Evolutionary conservation across 2,329 filamentous ascomycete genomes (phyloP).

Genomic region (Xylariaceae sp.): DNA sequence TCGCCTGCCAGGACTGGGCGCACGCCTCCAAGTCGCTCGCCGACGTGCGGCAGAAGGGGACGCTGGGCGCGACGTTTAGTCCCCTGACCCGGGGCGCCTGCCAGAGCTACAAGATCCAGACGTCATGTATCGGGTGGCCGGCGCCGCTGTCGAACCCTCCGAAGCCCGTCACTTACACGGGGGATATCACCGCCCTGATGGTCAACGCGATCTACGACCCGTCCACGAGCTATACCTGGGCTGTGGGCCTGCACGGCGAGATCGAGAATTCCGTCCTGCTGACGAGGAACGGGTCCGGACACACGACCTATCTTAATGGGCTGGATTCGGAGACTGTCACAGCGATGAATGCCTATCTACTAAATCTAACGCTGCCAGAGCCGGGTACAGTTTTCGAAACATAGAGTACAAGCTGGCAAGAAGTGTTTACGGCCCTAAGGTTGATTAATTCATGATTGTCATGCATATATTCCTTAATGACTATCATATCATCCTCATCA

Average conservation of each 20-base stretch:
- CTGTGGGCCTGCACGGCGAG: constrained; percentile 36
- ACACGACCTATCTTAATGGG: constrained; percentile 40
- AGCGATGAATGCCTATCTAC: constrained; percentile 38
- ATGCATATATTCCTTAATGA: too few relatives aligned
- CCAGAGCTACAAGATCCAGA: constrained; percentile 41
- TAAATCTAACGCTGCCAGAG: constrained; percentile 38
- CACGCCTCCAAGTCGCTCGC: constrained; percentile 29
- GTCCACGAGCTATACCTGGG: constrained; percentile 43
- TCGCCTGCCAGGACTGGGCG: constrained; percentile 44
- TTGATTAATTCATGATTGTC: too few relatives aligned
- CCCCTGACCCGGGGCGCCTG: constrained; percentile 40
- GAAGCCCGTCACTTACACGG: constrained; percentile 27
- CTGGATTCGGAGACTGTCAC: constrained; percentile 35
- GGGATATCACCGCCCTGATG: constrained; percentile 40
- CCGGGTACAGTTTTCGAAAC: constrained; percentile 28
- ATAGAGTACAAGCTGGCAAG: background rate
- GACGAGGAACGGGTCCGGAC: constrained; percentile 44
- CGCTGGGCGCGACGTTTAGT: constrained; percentile 35
- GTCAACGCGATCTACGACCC: constrained; percentile 46
- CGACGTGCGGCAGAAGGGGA: constrained; percentile 33
- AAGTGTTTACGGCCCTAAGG: background rate
- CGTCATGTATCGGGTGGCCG: constrained; percentile 46
- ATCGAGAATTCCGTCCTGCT: constrained; percentile 41
- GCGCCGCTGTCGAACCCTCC: constrained; percentile 40
- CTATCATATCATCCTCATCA: too few relatives aligned